Evolutionary conservation across 495 filamentous ascomycete species (phyloP).

Genomic region (Tuber microsphaerosporum): DNA sequence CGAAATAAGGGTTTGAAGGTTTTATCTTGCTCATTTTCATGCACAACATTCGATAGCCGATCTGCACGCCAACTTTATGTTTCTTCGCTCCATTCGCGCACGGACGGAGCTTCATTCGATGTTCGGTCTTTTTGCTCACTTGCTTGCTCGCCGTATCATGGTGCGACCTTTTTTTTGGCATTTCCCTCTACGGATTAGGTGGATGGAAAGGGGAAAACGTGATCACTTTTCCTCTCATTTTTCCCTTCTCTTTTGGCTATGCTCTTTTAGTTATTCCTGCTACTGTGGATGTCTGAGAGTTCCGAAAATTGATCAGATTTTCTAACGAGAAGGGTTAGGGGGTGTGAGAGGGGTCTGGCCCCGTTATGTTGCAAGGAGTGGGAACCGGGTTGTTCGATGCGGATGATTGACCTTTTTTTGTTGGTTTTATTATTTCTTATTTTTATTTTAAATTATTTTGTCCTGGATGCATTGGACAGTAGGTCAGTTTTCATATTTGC

Average conservation of each 20-base stretch:
- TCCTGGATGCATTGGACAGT: neutral
- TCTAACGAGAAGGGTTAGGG: neutral
- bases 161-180: neutral
- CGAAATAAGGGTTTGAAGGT: slow-evolving; percentile 26
- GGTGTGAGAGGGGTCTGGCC: neutral
- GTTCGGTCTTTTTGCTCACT: neutral
- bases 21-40: slow-evolving; percentile 13
- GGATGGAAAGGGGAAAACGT: neutral
- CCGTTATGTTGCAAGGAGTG: neutral
- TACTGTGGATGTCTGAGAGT: neutral
- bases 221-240: neutral
- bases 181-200: neutral
- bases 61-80: slow-evolving; percentile 40
- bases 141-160: neutral
- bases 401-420: neutral
- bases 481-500: slow-evolving; percentile 3
- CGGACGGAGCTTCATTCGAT: slow-evolving; percentile 1
- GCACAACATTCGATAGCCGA: slow-evolving; percentile 40
- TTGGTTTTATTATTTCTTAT: neutral
- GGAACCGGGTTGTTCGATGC: neutral
- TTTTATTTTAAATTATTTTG: neutral
- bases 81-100: slow-evolving; percentile 14
- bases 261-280: neutral
- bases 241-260: neutral
- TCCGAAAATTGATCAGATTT: neutral